phyloP scores from a whole-genome alignment of 164 flowering plant species.

The Dillenia turbinata region DNA sequence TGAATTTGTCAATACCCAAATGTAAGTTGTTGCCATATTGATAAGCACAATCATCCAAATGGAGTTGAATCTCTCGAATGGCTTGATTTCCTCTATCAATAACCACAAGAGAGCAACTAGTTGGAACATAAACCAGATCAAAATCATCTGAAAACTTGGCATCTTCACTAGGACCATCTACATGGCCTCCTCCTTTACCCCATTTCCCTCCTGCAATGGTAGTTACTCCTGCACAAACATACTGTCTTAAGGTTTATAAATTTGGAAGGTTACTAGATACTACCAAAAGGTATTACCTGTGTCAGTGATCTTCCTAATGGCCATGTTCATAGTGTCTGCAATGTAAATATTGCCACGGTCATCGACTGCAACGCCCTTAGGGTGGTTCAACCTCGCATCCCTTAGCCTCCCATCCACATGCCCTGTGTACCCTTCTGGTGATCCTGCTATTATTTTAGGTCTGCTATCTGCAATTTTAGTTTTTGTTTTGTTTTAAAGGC shows the following conservation, averaged over 20 bases:
- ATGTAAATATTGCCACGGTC: slow-evolving; percentile 64
- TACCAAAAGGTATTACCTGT: slow-evolving; percentile 31
- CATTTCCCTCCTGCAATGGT: slow-evolving; percentile 72
- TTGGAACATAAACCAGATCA: slow-evolving; percentile 86
- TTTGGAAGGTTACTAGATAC: not conserved
- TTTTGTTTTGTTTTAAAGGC: not conserved
- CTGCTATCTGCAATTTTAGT: slow-evolving; percentile 43
- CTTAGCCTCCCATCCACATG: slow-evolving; percentile 66
- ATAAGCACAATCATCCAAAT: slow-evolving; percentile 52
- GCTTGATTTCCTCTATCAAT: slow-evolving; percentile 90
- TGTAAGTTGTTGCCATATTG: slow-evolving; percentile 47
- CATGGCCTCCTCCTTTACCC: slow-evolving; percentile 48
- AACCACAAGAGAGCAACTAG: slow-evolving; percentile 93
- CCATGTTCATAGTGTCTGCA: slow-evolving; percentile 70
- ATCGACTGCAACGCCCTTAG: slow-evolving; percentile 59
- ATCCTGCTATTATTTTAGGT: slow-evolving; percentile 60
- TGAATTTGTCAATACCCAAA: slow-evolving; percentile 44
- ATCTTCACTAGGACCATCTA: slow-evolving; percentile 76
- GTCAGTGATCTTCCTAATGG: slow-evolving; percentile 68
- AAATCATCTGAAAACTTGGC: slow-evolving; percentile 91
- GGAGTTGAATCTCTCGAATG: slow-evolving; percentile 86
- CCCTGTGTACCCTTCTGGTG: slow-evolving; percentile 62
- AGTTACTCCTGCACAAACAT: slow-evolving; percentile 43
- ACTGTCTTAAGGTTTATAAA: not conserved
- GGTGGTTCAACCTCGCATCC: slow-evolving; percentile 65